Conservation (phyloP, 495 filamentous ascomycete species). For the Talaromyces nanjingensis region DNA sequence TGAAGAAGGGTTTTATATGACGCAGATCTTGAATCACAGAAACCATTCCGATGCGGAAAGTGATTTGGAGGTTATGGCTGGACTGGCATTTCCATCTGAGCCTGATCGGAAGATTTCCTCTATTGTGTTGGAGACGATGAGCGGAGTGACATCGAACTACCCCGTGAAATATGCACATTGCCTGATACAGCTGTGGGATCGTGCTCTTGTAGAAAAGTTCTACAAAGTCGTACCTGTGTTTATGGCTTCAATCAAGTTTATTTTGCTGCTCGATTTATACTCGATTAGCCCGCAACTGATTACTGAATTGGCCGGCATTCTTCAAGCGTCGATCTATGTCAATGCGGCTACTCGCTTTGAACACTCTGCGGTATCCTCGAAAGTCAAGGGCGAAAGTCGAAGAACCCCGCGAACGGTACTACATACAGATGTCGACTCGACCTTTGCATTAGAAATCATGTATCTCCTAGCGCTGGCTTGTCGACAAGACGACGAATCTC, state of each 20-base stretch:
- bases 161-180: slow-evolving; percentile 44
- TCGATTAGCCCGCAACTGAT: slow-evolving; percentile 40
- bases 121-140: slow-evolving; percentile 48
- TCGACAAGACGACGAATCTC: slow-evolving; percentile 29
- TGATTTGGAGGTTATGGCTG: slow-evolving; percentile 47
- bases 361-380: slow-evolving; percentile 34
- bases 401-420: slow-evolving; percentile 40
- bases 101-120: slow-evolving; percentile 47
- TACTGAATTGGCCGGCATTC: slow-evolving; percentile 43
- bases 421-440: slow-evolving; percentile 45
- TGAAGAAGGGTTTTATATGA: slow-evolving; percentile 37
- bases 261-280: slow-evolving; percentile 44
- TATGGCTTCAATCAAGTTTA: slow-evolving; percentile 45
- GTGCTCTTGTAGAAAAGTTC: slow-evolving; percentile 52
- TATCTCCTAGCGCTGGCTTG: slow-evolving; percentile 49
- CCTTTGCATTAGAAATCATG: slow-evolving; percentile 50
- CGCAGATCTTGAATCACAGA: slow-evolving; percentile 53
- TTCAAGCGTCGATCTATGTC: slow-evolving; percentile 50
- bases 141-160: slow-evolving; percentile 36
- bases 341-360: slow-evolving; percentile 49
- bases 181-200: slow-evolving; percentile 54
- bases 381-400: slow-evolving; percentile 27
- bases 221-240: slow-evolving; percentile 53
- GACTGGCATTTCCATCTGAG: slow-evolving; percentile 48
- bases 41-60: slow-evolving; percentile 37